phyloP scores from a whole-genome alignment of 768 basidiomycete genomes.

The Amanita fuliginea region DNA sequence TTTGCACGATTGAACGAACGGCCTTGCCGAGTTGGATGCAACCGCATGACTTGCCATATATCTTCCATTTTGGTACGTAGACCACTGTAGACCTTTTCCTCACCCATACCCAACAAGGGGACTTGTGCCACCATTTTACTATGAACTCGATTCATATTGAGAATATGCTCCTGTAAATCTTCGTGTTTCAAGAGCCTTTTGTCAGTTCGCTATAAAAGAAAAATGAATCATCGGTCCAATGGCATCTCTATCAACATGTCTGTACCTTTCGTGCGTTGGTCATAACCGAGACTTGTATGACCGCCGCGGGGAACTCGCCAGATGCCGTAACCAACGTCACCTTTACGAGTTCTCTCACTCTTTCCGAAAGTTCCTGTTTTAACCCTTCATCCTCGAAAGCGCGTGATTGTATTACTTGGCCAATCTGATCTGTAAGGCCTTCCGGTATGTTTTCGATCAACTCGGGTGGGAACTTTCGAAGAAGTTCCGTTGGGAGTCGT shows the following conservation, averaged over 20 bases:
- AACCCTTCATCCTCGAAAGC: no score
- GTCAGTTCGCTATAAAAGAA: background rate
- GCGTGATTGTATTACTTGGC: background rate
- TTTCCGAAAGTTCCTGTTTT: background rate
- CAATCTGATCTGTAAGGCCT: background rate
- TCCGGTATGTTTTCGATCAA: background rate
- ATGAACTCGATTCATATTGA: background rate
- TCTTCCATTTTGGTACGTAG: background rate
- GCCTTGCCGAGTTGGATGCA: background rate
- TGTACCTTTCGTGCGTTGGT: background rate
- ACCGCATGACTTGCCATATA: conserved; percentile 1
- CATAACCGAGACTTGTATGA: background rate
- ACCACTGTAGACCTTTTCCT: background rate
- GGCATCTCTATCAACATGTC: no score
- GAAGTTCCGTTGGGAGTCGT: background rate
- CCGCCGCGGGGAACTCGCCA: background rate
- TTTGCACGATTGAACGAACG: background rate
- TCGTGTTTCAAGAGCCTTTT: background rate
- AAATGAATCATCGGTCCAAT: no score
- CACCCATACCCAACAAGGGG: background rate
- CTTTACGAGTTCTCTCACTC: background rate
- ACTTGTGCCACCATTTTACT: conserved; percentile 1
- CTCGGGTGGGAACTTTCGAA: background rate
- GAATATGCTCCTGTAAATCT: background rate
- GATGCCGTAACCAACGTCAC: background rate